These are phyloP conservation scores for Gryganskiella cystojenkinii DNA, from an alignment of 192 early-diverging fungal genomes.

Conservation along the genomic window DNA sequence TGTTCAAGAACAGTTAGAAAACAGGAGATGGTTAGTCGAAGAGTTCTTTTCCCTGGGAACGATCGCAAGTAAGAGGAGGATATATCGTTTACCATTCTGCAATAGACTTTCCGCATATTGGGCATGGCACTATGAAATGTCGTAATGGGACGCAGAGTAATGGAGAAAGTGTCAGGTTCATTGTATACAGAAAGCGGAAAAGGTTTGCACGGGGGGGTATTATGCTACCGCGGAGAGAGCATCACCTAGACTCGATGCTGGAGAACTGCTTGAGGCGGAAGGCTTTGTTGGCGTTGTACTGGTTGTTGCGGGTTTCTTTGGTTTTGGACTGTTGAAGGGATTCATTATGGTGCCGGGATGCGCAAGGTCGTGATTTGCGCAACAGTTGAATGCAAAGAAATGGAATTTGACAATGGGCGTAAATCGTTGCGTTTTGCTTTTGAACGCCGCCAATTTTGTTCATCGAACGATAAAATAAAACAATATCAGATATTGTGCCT, in stretches of 20 bases:
- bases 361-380: too few species aligned
- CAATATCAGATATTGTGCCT: too few species aligned
- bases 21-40: background rate
- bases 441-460: too few species aligned
- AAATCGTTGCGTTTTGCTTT: too few species aligned
- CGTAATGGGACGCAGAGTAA: background rate
- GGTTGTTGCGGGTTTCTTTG: background rate
- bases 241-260: background rate
- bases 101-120: slow-evolving; percentile 57
- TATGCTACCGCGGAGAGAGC: too few species aligned
- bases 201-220: too few species aligned
- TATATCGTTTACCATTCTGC: slow-evolving; percentile 23
- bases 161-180: background rate
- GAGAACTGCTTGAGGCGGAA: background rate
- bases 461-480: too few species aligned
- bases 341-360: too few species aligned
- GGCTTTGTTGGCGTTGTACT: background rate
- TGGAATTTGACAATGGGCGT: too few species aligned
- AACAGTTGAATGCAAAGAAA: too few species aligned
- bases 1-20: background rate
- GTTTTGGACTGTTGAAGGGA: background rate
- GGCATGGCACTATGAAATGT: slow-evolving; percentile 57
- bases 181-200: too few species aligned
- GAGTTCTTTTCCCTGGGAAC: background rate
- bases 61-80: background rate